Percentiles rank a stretch among this genome's conserved stretches.
phyloP scores from a whole-genome alignment of 2,329 filamentous ascomycete species.

The Penicillium freii region DNA sequence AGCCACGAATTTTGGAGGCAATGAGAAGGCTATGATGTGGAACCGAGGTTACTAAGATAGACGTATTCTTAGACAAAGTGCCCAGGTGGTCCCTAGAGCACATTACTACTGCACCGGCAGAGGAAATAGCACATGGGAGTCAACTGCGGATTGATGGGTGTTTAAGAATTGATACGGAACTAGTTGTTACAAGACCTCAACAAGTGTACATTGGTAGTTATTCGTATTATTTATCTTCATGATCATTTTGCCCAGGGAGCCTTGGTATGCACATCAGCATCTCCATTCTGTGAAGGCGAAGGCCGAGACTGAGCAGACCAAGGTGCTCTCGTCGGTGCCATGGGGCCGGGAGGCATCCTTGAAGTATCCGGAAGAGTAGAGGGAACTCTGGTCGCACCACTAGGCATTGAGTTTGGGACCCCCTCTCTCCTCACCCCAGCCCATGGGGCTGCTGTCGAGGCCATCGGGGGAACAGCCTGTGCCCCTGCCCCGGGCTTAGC shows the following conservation, averaged over 20 bases:
- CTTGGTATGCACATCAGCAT: slow-evolving; percentile 31
- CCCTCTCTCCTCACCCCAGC: slow-evolving; percentile 21
- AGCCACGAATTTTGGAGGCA: background rate
- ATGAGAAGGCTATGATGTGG: background rate
- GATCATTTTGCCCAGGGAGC: slow-evolving; percentile 41
- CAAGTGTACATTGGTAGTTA: background rate
- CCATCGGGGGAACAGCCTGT: slow-evolving; percentile 18
- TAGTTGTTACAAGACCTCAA: background rate
- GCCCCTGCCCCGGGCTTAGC: slow-evolving; percentile 21
- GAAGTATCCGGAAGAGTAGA: slow-evolving; percentile 30
- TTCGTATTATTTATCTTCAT: background rate
- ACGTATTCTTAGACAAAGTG: background rate
- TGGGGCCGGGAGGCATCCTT: slow-evolving; percentile 29
- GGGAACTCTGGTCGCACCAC: slow-evolving; percentile 3
- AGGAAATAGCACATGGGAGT: background rate
- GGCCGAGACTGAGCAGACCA: slow-evolving; percentile 25
- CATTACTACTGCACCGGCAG: background rate
- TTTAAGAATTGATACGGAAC: background rate
- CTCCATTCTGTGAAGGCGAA: slow-evolving; percentile 16
- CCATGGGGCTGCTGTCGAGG: slow-evolving; percentile 34
- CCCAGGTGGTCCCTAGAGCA: background rate
- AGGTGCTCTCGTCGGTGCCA: slow-evolving; percentile 35
- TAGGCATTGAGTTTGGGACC: background rate
- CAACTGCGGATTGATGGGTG: background rate
- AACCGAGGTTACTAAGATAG: background rate